Conservation (phyloP, 768 basidiomycete genomes). For the Tulasnella sp. region DNA sequence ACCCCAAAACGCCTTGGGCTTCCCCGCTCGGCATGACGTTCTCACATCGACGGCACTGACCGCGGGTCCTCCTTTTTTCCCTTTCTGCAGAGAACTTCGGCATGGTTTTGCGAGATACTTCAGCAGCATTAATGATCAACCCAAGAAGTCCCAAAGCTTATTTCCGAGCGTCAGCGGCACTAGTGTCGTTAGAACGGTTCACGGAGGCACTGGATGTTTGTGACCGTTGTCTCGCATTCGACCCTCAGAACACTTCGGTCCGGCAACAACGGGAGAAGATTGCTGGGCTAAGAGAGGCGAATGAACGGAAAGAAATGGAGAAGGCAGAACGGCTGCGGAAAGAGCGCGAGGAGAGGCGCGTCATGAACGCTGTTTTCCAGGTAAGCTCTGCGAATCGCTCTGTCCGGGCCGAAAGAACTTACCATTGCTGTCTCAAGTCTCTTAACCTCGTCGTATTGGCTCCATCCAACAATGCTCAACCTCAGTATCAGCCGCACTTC, state of each 20-base stretch:
- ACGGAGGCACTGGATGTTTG: conserved; percentile 84
- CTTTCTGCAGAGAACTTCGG: conserved; percentile 70
- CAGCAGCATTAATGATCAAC: conserved; percentile 57
- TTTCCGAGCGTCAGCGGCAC: conserved; percentile 74
- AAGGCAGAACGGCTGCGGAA: conserved; percentile 44
- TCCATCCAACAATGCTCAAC: conserved; percentile 46
- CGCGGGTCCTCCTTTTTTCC: neutral
- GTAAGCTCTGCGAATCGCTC: conserved; percentile 38
- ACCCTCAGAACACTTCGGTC: conserved; percentile 50
- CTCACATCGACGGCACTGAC: neutral
- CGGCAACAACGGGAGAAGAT: conserved; percentile 41
- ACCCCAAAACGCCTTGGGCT: neutral
- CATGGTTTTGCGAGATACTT: conserved; percentile 76
- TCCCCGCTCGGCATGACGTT: neutral
- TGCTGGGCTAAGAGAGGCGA: conserved; percentile 29
- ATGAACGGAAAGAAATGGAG: conserved; percentile 28
- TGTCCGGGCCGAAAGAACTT: neutral
- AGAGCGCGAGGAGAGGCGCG: conserved; percentile 45
- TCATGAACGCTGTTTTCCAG: conserved; percentile 52
- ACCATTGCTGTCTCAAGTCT: conserved; percentile 40
- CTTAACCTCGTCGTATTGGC: conserved; percentile 57
- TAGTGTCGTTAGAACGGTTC: conserved; percentile 61
- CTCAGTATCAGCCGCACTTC: conserved; percentile 47
- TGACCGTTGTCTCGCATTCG: conserved; percentile 53
- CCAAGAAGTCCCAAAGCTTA: conserved; percentile 68